Conservation (phyloP, 2,329 filamentous ascomycete species). For the Talaromyces sp. region DNA sequence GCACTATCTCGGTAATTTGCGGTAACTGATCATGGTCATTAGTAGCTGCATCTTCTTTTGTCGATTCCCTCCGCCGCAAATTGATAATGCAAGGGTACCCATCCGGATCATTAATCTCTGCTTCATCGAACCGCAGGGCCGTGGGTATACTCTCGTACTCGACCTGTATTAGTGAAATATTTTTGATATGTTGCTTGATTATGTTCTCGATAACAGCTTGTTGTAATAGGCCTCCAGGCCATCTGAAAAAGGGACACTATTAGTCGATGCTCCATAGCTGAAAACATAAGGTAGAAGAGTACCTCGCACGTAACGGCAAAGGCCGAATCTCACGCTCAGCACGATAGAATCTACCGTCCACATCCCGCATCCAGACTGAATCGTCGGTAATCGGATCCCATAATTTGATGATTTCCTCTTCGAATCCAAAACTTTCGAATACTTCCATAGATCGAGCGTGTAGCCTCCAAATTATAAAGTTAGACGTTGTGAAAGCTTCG, state of each 20-base stretch:
- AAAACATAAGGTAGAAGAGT: not conserved
- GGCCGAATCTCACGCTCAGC: not conserved
- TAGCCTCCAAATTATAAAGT: not conserved
- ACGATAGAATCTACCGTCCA: not conserved
- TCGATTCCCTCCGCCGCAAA: not conserved
- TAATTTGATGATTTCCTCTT: not conserved
- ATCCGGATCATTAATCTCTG: not conserved
- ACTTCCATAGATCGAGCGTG: constrained; percentile 5
- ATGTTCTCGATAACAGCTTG: constrained; percentile 1
- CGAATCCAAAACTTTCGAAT: constrained; percentile 8
- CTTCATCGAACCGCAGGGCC: not conserved
- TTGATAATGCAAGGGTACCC: not conserved
- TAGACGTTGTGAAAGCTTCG: not conserved
- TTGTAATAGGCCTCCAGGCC: not conserved
- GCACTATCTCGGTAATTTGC: constrained; percentile 41
- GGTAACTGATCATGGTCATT: not conserved
- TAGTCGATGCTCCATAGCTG: not conserved
- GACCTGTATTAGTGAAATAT: not conserved
- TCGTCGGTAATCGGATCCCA: constrained; percentile 3
- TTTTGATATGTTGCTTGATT: not conserved
- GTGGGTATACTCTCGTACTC: constrained; percentile 1
- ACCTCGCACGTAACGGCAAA: not conserved
- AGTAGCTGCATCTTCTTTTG: not conserved
- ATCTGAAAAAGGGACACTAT: constrained; percentile 2
- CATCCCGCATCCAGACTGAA: not conserved